These are phyloP conservation scores for Lactarius pseudohatsudake DNA, from an alignment of 768 basidiomycete genomes.

Conservation along the genomic window DNA sequence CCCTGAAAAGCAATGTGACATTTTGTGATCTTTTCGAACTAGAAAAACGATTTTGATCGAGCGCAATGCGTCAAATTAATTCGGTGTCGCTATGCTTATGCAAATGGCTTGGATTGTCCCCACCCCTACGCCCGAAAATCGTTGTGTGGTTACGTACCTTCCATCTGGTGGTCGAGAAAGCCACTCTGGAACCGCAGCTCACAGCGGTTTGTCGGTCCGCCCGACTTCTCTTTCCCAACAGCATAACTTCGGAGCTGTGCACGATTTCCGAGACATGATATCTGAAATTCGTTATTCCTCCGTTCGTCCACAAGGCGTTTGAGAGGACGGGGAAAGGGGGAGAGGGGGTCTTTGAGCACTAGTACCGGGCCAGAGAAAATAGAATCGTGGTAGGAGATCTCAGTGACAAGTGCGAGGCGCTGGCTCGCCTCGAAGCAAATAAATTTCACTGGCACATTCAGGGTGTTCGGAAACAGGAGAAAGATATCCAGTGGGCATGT, in stretches of 20 bases:
- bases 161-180: background rate
- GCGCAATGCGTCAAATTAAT: background rate
- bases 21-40: constrained; percentile 12
- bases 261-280: background rate
- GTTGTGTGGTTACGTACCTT: background rate
- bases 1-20: constrained; percentile 12
- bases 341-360: background rate
- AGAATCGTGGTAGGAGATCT: background rate
- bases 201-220: background rate
- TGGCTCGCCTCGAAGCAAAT: background rate
- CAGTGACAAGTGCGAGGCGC: background rate
- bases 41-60: constrained; percentile 6
- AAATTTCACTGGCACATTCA: background rate
- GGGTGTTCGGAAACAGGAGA: background rate
- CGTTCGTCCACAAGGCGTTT: background rate
- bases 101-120: background rate
- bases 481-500: background rate
- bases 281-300: background rate
- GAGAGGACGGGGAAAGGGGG: background rate
- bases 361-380: background rate
- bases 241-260: background rate
- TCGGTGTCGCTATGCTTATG: background rate
- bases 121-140: constrained; percentile 15
- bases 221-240: background rate
- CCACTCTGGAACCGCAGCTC: constrained; percentile 10